Percentiles rank a stretch among this genome's conserved stretches.
These are phyloP conservation scores for Peltaster fructicola DNA, from an alignment of 2,329 filamentous ascomycete genomes.

Conservation along the genomic window DNA sequence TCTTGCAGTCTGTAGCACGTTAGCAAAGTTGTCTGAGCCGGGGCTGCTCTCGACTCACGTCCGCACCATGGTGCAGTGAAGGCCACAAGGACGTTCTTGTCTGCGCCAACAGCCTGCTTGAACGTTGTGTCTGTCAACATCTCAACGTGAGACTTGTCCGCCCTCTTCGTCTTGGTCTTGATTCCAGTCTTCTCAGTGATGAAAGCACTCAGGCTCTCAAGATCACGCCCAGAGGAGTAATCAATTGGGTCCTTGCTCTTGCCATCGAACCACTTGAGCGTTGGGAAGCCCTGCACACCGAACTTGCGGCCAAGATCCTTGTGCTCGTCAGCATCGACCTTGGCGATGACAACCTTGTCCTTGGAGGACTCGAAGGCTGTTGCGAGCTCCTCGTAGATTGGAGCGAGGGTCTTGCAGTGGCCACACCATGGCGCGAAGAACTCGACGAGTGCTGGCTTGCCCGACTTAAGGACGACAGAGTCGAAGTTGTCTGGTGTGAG, in stretches of 20 bases:
- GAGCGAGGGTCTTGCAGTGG: slow-evolving; percentile 95
- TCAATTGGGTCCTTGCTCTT: slow-evolving; percentile 73
- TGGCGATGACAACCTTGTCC: slow-evolving; percentile 70
- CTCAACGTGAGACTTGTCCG: slow-evolving; percentile 55
- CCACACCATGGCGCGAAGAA: slow-evolving; percentile 99
- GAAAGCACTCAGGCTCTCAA: slow-evolving; percentile 69
- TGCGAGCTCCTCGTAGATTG: slow-evolving; percentile 83
- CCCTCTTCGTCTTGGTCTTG: slow-evolving; percentile 54
- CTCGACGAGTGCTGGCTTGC: slow-evolving; percentile 89
- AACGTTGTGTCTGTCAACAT: slow-evolving; percentile 70
- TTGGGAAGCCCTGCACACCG: slow-evolving; percentile 86
- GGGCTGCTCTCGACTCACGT: slow-evolving; percentile 68
- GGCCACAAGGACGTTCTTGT: slow-evolving; percentile 82
- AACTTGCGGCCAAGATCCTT: slow-evolving; percentile 70
- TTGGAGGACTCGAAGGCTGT: slow-evolving; percentile 53
- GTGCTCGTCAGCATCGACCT: slow-evolving; percentile 89
- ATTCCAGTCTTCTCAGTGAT: slow-evolving; percentile 74
- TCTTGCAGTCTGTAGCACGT: slow-evolving; percentile 69
- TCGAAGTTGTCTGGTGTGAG: slow-evolving; percentile 87
- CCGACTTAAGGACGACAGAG: slow-evolving; percentile 68
- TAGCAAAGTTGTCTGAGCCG: slow-evolving; percentile 4
- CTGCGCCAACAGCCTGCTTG: slow-evolving; percentile 56
- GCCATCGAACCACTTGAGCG: slow-evolving; percentile 93
- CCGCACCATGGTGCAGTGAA: slow-evolving; percentile 98
- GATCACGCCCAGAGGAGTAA: slow-evolving; percentile 71